These are phyloP conservation scores for Coemansia sp. DNA, from an alignment of 192 early-diverging fungal species.

Conservation along the genomic window DNA sequence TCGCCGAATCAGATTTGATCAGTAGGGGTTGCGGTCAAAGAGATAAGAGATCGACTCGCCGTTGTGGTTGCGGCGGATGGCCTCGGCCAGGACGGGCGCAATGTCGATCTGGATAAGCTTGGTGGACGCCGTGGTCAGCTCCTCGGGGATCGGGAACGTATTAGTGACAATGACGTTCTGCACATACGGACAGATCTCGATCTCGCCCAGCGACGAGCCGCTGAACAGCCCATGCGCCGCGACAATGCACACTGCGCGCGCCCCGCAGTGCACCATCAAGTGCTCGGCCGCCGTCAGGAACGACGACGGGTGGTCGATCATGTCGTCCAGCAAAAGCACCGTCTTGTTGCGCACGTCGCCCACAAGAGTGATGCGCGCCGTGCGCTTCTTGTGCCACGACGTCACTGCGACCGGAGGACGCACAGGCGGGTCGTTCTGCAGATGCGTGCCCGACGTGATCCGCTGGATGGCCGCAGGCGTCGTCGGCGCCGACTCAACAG, in stretches of 20 bases:
- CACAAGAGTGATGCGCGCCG: slow-evolving; percentile 77
- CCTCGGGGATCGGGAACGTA: slow-evolving; percentile 75
- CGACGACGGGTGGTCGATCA: slow-evolving; percentile 87
- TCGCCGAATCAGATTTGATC: background rate
- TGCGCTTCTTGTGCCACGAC: slow-evolving; percentile 56
- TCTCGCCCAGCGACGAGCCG: slow-evolving; percentile 77
- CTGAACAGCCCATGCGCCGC: slow-evolving; percentile 95
- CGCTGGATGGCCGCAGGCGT: slow-evolving; percentile 30
- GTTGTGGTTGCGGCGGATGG: slow-evolving; percentile 89
- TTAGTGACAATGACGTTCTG: slow-evolving; percentile 86
- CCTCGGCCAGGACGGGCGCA: slow-evolving; percentile 87
- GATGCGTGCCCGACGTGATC: slow-evolving; percentile 52
- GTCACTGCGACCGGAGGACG: slow-evolving; percentile 50
- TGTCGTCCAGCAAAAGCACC: slow-evolving; percentile 94
- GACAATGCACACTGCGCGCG: slow-evolving; percentile 81
- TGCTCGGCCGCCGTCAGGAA: slow-evolving; percentile 90
- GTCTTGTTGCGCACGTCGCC: slow-evolving; percentile 85
- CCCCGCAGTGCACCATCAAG: slow-evolving; percentile 78
- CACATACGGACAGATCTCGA: slow-evolving; percentile 76
- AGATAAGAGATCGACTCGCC: slow-evolving; percentile 91
- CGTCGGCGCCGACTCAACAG: slow-evolving; percentile 12
- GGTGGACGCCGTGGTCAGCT: slow-evolving; percentile 63
- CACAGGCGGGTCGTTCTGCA: slow-evolving; percentile 52
- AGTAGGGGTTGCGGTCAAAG: slow-evolving; percentile 59
- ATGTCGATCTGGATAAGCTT: slow-evolving; percentile 89